Base-by-base conservation (phyloP, 192 early-diverging fungal genomes). In the Geranomyces michiganensis region DNA sequence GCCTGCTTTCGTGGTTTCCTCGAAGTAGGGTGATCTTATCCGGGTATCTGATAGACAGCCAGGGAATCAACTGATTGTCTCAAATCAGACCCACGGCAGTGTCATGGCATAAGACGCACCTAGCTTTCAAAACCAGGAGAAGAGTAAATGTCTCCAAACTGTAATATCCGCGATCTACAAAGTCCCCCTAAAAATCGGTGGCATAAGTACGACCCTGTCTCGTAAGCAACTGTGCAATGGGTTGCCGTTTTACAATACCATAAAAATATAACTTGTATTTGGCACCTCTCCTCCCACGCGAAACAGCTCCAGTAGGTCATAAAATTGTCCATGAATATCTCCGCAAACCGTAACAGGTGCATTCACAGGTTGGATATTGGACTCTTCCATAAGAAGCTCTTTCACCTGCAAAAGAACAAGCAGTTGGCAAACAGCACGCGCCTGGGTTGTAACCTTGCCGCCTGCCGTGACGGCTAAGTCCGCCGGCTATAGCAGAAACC, bases 291-390 rank as follows among this genome's bases (percentile, higher is more conserved):
- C 96, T 62, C 95, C 95, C 14, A 99, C 95, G 30, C 89, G 83
- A 77, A 99, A 99, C 32, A 99, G 86, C 75, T 98, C 97, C 44
- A 98, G 80, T 48, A 99, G 81, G 76, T 99, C 97, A 75, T 92
- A 93, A 71, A 98, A 99, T 76, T 99, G 96, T 32, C 96, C 96
- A 78, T 98, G 96, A 65, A 98, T 94, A 76, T 98, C 96, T 65
- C 96, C 96, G 62, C 85, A 86, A 15, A 86, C 74, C 24, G 95
- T 99, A 31, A 99, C 96, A n/a, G 97, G 97, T 66, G 94, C 90
- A 62, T 90, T 85, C n/a, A 99, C 96, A 27, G 95, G 96, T 78
- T 98, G 96, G 51, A 99, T 95, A 79, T 99, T 99, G 29, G 93
- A 95, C 79, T 99, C 97, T 76, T 99, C 97, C 88, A 99, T 94